These are phyloP conservation scores for Dicorynia guianensis DNA, from an alignment of 306 rosid species.

Conservation along the genomic window DNA sequence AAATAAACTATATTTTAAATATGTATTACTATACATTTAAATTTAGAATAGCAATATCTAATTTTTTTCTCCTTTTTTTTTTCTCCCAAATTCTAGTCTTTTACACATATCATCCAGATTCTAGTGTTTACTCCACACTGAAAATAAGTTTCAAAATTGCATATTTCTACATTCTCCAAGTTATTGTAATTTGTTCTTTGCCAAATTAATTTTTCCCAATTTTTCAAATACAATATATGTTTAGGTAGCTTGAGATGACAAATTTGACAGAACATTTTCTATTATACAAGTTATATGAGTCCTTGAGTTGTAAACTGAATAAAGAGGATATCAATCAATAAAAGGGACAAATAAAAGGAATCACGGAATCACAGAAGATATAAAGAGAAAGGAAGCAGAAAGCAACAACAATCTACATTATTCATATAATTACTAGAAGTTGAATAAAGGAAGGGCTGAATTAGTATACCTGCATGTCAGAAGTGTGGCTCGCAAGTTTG, in stretches of 20 bases:
- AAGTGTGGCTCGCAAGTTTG: constrained; percentile 72
- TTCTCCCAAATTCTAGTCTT: no score
- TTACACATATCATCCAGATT: no score
- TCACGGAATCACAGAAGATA: constrained; percentile 25
- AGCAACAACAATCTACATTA: background rate
- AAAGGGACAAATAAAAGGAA: background rate
- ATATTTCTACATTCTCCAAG: no score
- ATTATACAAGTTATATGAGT: constrained; percentile 8
- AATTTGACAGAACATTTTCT: constrained; percentile 18
- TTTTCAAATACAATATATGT: constrained; percentile 10
- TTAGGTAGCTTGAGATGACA: constrained; percentile 5
- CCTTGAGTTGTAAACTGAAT: constrained; percentile 18
- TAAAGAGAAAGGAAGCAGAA: constrained; percentile 16
- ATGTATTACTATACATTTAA: no score
- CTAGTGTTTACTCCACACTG: no score
- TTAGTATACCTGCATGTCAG: constrained; percentile 75
- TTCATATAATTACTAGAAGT: background rate
- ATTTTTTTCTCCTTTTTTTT: no score
- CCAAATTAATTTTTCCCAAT: no score
- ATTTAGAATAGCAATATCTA: no score
- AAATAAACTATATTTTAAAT: no score
- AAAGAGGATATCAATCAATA: background rate
- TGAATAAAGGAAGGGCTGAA: constrained; percentile 24
- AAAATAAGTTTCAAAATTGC: no score
- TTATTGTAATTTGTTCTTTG: no score